Conservation (phyloP, 257 asterid genomes). For the Jaltomata sinuosa region DNA sequence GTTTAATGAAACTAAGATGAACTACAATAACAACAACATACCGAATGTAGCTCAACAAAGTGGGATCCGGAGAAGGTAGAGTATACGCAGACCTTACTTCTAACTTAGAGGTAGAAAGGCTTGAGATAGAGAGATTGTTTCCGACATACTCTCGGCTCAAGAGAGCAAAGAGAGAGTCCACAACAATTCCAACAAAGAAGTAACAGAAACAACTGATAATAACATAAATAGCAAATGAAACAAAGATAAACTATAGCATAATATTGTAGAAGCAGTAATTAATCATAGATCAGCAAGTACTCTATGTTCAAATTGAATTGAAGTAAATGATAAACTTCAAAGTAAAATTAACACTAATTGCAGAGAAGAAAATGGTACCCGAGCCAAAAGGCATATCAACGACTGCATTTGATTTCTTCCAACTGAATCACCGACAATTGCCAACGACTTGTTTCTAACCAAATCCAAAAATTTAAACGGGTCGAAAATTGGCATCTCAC, state of each 20-base stretch:
- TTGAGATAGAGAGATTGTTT: no score
- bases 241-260: neutral
- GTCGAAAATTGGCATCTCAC: constrained; percentile 46
- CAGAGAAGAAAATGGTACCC: constrained; percentile 21
- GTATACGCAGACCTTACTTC: no score
- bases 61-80: no score
- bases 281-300: neutral
- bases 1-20: neutral
- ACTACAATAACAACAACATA: no score
- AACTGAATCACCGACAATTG: constrained; percentile 70
- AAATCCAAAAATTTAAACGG: constrained; percentile 50
- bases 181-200: no score
- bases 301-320: neutral
- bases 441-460: constrained; percentile 47
- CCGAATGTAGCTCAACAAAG: no score
- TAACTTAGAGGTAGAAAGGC: no score
- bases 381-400: constrained; percentile 59
- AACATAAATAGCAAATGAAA: no score
- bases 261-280: neutral
- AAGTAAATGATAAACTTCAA: no score
- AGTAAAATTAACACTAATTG: neutral
- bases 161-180: no score
- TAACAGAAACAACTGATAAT: no score
- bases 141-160: no score
- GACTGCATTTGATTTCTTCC: constrained; percentile 77